These are phyloP conservation scores for Rhytidhysteron rufulum DNA, from an alignment of 2,329 filamentous ascomycete genomes.

Conservation along the genomic window DNA sequence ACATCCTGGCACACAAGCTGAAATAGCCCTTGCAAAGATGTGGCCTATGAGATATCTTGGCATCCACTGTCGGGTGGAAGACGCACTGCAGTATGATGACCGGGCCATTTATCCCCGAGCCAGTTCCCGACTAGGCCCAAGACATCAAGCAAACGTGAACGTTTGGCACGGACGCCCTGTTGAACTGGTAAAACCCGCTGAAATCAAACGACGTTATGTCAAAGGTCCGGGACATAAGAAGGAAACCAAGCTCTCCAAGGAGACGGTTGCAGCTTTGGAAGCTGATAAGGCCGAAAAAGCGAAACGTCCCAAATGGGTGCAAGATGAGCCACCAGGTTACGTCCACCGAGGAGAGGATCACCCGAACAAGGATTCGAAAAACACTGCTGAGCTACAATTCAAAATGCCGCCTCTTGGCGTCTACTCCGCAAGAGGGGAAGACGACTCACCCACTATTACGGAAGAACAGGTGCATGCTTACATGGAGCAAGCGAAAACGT, in stretches of 20 bases:
- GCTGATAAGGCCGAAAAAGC: conserved; percentile 75
- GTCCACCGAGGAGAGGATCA: conserved; percentile 78
- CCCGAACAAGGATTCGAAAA: conserved; percentile 65
- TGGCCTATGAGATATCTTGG: conserved; percentile 97
- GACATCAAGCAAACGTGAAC: conserved; percentile 82
- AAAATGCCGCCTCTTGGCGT: conserved; percentile 61
- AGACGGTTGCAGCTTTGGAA: conserved; percentile 73
- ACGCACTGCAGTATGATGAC: conserved; percentile 94
- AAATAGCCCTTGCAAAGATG: conserved; percentile 86
- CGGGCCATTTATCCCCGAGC: conserved; percentile 89
- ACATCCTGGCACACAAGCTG: conserved; percentile 69
- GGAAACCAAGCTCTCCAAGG: conserved; percentile 73
- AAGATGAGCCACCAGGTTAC: conserved; percentile 87
- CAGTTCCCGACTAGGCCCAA: conserved; percentile 84
- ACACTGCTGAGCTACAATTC: conserved; percentile 74
- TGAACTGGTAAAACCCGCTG: conserved; percentile 83
- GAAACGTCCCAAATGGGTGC: conserved; percentile 85
- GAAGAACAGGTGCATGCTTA: conserved; percentile 69
- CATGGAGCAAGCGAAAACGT: conserved; percentile 63
- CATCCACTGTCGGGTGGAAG: conserved; percentile 91
- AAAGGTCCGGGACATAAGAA: conserved; percentile 65
- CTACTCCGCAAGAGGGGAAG: conserved; percentile 45
- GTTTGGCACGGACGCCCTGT: conserved; percentile 84
- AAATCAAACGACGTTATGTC: conserved; percentile 73
- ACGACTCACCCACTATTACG: conserved; percentile 39